A percentile compares a stretch with the other conserved stretches of the same genome.
Evolutionary conservation across 2,329 filamentous ascomycete species (phyloP).

Genomic region (Ascochyta lentis): DNA sequence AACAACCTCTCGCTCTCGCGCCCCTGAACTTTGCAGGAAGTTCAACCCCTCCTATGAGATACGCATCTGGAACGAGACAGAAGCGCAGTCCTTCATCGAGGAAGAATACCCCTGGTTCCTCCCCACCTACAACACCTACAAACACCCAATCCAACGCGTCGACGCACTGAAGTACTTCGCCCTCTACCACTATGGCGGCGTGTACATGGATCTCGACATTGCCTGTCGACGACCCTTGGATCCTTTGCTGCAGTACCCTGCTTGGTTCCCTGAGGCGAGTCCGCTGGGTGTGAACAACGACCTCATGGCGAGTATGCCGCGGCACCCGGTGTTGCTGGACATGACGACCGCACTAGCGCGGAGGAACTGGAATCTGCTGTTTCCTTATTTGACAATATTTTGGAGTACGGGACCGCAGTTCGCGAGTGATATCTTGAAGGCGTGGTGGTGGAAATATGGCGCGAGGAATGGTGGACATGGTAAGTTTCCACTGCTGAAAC

Average conservation of each 20-base stretch:
- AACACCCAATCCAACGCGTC: constrained; percentile 34
- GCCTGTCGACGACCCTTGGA: constrained; percentile 28
- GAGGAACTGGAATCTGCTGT: constrained; percentile 27
- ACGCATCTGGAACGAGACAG: constrained; percentile 27
- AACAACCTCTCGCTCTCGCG: constrained; percentile 16
- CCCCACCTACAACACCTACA: constrained; percentile 31
- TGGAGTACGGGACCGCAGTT: constrained; percentile 42
- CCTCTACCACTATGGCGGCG: constrained; percentile 32
- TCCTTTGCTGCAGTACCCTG: constrained; percentile 24
- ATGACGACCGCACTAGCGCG: constrained; percentile 22
- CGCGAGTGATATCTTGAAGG: constrained; percentile 30
- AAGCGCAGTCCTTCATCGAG: constrained; percentile 22
- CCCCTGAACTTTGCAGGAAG: constrained; percentile 25
- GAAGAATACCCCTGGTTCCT: constrained; percentile 29
- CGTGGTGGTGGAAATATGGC: constrained; percentile 22
- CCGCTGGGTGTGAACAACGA: constrained; percentile 33
- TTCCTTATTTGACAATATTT: constrained; percentile 40
- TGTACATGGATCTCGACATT: constrained; percentile 39
- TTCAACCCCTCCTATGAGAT: constrained; percentile 28
- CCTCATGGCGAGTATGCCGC: constrained; percentile 26
- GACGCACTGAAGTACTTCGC: constrained; percentile 37
- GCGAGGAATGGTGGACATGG: neutral
- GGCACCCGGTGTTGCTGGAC: constrained; percentile 29
- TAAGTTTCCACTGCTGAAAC: neutral
- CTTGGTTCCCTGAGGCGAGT: constrained; percentile 30